phyloP scores from a whole-genome alignment of 2,329 filamentous ascomycete genomes.

The Ophiocordyceps camponoti-rufipedis region DNA sequence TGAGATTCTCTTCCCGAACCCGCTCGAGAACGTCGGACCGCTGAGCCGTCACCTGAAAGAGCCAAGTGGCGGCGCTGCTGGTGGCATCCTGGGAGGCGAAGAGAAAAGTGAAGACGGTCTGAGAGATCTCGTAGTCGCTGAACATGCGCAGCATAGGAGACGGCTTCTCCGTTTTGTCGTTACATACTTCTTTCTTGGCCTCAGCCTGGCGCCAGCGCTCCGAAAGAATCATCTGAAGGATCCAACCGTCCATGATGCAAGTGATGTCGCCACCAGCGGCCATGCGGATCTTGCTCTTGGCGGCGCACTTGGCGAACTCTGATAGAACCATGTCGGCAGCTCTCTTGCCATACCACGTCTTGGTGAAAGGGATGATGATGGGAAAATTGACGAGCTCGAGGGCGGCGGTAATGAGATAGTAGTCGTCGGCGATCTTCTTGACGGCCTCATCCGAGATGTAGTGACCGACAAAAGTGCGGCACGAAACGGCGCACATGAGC shows the following conservation, averaged over 20 bases:
- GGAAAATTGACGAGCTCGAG: constrained; percentile 97
- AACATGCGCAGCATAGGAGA: constrained; percentile 69
- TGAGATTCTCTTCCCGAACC: constrained; percentile 78
- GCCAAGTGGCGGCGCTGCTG: constrained; percentile 80
- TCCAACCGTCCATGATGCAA: constrained; percentile 93
- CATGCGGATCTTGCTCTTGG: constrained; percentile 88
- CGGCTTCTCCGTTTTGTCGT: constrained; percentile 62
- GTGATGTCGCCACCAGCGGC: constrained; percentile 67
- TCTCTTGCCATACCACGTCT: constrained; percentile 95
- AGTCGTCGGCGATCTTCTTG: constrained; percentile 90
- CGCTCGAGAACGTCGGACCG: constrained; percentile 82
- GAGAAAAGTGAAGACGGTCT: constrained; percentile 89
- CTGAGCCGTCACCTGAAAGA: constrained; percentile 89
- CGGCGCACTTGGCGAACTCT: constrained; percentile 80
- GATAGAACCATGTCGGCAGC: constrained; percentile 79
- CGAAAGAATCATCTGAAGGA: constrained; percentile 74
- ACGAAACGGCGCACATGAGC: constrained; percentile 84
- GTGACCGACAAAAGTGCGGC: constrained; percentile 91
- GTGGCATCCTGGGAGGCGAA: constrained; percentile 97
- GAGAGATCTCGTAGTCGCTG: constrained; percentile 75
- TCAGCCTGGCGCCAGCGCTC: constrained; percentile 64
- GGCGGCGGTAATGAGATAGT: constrained; percentile 89
- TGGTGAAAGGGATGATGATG: constrained; percentile 86
- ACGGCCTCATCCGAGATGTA: constrained; percentile 83
- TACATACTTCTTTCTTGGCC: constrained; percentile 49